These are phyloP conservation scores for Boletus reticulatus DNA, from an alignment of 768 basidiomycete genomes.

Conservation along the genomic window DNA sequence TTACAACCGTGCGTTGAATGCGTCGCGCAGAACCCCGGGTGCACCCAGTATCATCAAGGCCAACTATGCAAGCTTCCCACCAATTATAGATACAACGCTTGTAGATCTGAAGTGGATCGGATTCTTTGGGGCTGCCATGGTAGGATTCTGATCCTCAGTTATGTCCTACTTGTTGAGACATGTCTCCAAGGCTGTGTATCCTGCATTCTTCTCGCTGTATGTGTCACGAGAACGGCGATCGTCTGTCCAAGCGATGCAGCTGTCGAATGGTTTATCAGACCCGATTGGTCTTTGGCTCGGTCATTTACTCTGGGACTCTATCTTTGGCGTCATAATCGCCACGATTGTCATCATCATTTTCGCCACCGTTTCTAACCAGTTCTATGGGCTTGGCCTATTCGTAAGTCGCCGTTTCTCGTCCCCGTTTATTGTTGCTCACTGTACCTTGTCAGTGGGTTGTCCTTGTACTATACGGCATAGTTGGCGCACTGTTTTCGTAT, in stretches of 20 bases:
- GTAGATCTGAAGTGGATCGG: constrained; percentile 69
- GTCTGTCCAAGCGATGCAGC: constrained; percentile 76
- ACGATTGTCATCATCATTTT: constrained; percentile 66
- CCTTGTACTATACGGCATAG: constrained; percentile 66
- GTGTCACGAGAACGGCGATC: constrained; percentile 70
- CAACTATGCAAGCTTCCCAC: constrained; percentile 57
- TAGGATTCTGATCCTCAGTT: constrained; percentile 26
- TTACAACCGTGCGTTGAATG: constrained; percentile 60
- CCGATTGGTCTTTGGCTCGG: constrained; percentile 76
- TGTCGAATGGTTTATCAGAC: constrained; percentile 71
- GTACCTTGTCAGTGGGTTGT: constrained; percentile 56
- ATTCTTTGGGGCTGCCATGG: constrained; percentile 75
- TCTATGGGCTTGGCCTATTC: constrained; percentile 63
- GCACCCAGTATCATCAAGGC: constrained; percentile 55
- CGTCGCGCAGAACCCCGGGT: constrained; percentile 36
- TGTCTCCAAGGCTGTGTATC: constrained; percentile 57
- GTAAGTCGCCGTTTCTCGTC: constrained; percentile 38
- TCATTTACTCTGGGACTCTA: constrained; percentile 71
- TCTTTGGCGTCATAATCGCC: constrained; percentile 56
- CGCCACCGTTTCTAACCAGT: constrained; percentile 54
- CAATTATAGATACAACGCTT: constrained; percentile 52
- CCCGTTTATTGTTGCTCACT: not conserved
- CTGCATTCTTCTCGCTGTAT: constrained; percentile 81
- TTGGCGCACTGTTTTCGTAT: constrained; percentile 68
- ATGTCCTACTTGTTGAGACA: not conserved